Conservation (phyloP, 176 grass and related monocot species). For the Leersia perrieri region DNA sequence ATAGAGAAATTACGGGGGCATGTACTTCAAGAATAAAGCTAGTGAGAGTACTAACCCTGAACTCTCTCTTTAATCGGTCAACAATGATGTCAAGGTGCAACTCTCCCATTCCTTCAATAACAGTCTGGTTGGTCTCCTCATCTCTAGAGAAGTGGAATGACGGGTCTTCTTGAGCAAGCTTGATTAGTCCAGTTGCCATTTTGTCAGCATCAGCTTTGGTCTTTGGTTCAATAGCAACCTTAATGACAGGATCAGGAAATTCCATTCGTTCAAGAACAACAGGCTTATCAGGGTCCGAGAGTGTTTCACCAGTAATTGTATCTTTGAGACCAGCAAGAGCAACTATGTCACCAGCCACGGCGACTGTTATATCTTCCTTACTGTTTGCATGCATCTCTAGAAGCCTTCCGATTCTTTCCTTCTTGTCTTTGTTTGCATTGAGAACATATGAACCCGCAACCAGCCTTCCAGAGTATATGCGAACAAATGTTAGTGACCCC, state of each 20-base stretch:
- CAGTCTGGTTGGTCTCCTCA: conserved; percentile 97
- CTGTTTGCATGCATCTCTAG: conserved; percentile 99
- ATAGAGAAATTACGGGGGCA: neutral
- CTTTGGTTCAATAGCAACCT: conserved; percentile 98
- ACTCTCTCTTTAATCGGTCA: conserved; percentile 88
- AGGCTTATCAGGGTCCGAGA: conserved; percentile 70
- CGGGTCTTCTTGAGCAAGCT: conserved; percentile 95
- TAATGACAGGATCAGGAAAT: conserved; percentile 98
- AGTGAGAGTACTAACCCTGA: conserved; percentile 62
- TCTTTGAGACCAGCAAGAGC: conserved; percentile 95
- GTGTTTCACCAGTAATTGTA: conserved; percentile 95
- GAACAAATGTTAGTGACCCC: conserved; percentile 90
- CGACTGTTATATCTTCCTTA: conserved; percentile 82
- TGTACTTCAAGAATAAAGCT: conserved; percentile 1
- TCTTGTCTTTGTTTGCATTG: conserved; percentile 96
- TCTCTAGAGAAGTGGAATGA: conserved; percentile 99
- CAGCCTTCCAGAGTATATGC: conserved; percentile 90
- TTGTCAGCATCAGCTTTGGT: conserved; percentile 98
- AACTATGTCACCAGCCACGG: conserved; percentile 88
- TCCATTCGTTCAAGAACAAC: conserved; percentile 98
- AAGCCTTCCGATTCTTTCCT: conserved; percentile 94
- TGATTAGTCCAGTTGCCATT: conserved; percentile 84
- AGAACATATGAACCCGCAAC: conserved; percentile 81
- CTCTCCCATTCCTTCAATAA: conserved; percentile 99
- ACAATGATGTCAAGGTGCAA: conserved; percentile 98